Evolutionary conservation across 2,329 filamentous ascomycete species (phyloP).

Genomic region (Botrytis squamosa): DNA sequence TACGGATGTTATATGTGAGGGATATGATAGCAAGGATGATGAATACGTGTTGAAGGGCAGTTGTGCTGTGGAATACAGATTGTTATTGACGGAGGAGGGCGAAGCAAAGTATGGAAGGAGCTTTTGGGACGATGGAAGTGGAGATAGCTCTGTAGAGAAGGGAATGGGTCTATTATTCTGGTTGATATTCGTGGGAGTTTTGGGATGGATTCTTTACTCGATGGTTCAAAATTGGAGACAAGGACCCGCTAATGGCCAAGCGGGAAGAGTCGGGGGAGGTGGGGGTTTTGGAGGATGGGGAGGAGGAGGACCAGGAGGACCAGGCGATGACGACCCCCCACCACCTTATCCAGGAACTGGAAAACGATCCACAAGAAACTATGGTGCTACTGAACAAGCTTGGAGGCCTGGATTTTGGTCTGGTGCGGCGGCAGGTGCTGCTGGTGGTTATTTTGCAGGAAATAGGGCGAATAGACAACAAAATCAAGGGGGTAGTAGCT

Average conservation of each 20-base stretch:
- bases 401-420: conserved; percentile 77
- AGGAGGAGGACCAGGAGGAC: conserved; percentile 37
- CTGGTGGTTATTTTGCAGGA: conserved; percentile 68
- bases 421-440: conserved; percentile 60
- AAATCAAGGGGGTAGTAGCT: conserved; percentile 27
- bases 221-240: conserved; percentile 42
- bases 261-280: conserved; percentile 38
- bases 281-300: conserved; percentile 45
- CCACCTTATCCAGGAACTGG: conserved; percentile 37
- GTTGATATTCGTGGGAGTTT: conserved; percentile 58
- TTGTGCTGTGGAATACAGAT: conserved; percentile 86
- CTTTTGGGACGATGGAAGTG: conserved; percentile 17
- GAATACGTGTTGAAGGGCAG: conserved; percentile 86
- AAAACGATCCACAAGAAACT: conserved; percentile 31
- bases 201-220: conserved; percentile 61
- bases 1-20: conserved; percentile 91
- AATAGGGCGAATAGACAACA: conserved; percentile 54
- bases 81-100: conserved; percentile 75
- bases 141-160: conserved; percentile 10
- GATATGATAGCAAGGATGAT: conserved; percentile 74
- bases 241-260: conserved; percentile 38
- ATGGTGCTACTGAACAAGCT: conserved; percentile 41
- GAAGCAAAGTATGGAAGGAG: conserved; percentile 60
- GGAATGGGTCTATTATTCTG: conserved; percentile 52
- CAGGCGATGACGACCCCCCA: conserved; percentile 35